Base-by-base conservation (phyloP, 257 asterid species). In the Sherardia arvensis region DNA sequence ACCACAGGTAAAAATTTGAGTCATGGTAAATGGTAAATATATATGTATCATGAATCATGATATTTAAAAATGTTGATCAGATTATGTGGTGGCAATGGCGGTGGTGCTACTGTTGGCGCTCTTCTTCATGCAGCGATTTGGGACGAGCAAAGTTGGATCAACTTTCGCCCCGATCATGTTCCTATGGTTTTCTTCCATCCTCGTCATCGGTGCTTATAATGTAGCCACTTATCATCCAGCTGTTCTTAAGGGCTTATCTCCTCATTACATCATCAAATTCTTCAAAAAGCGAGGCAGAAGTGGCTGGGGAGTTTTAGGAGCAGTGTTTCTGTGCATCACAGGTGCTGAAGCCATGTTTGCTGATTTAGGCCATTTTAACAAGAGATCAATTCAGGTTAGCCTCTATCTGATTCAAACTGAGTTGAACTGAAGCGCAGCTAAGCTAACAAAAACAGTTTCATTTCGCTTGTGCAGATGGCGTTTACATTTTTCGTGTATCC, bases 341-440 rank as follows among this genome's bases (percentile, higher is more conserved):
- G 79, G 76, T 0, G 78, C 60, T 58, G 78, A 74, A 48, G 78
- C 78, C 27, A 74, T 74, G 78, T 74, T 74, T 51, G 74, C 78
- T n/a, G 78, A 69, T 69, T 47, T 74, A 29, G 78, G 78, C 21
- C 74, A 74, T 45, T 74, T 74, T 38, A 74, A 64, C 65, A 74
- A 69, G 63, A 65, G 71, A 49, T 38, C 78, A 0, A 69, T 74
- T 45, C 78, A 74, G 71, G 77, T 56, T 22, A 3, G 9, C 7
- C 7, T 3, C 4, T 27, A 26, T 14, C 18, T 10, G 18, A 53
- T 10, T 55, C 26, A 53, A 1, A 27, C 59, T 22, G 60, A 15
- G 4, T 7, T n/a, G 47, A 12, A 38, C 18, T 38, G 47, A 38
- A 38, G 12, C 12, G 47, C 45, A 38, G 45, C 10, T 34, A 8